A percentile compares a stretch with the other conserved stretches of the same genome.
phyloP scores from a whole-genome alignment of 192 early-diverging fungal genomes.

The Rhizophagus clarus region DNA sequence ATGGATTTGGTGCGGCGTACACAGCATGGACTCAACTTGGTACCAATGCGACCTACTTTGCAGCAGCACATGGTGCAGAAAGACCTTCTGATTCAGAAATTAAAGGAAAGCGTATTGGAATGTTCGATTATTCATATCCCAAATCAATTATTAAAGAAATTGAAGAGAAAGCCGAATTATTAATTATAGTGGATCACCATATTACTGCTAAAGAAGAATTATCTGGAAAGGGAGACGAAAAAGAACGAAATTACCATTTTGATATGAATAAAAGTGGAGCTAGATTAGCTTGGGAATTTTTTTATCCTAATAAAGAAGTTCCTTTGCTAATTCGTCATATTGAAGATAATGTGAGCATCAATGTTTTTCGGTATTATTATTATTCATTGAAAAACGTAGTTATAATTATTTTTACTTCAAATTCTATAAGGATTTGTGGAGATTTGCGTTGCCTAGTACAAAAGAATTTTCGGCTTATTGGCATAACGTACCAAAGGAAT shows the following conservation, averaged over 20 bases:
- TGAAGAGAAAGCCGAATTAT: constrained; percentile 1
- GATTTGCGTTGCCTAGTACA: constrained; percentile 7
- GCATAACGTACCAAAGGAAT: neutral
- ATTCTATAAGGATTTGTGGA: neutral
- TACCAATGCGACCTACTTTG: neutral
- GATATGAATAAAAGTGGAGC: constrained; percentile 24
- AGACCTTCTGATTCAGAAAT: neutral
- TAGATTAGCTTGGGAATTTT: constrained; percentile 25
- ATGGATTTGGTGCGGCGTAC: constrained; percentile 11
- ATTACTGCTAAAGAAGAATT: neutral
- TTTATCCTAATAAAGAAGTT: constrained; percentile 14
- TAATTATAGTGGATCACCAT: constrained; percentile 10
- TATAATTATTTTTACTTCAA: no score
- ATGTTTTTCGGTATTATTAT: neutral
- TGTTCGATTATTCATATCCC: constrained; percentile 2
- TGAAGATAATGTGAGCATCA: neutral
- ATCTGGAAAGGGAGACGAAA: neutral
- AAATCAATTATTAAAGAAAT: neutral
- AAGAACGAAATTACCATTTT: constrained; percentile 10
- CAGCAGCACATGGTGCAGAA: neutral
- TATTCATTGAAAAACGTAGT: no score
- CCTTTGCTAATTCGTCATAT: constrained; percentile 12
- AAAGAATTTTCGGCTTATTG: constrained; percentile 10
- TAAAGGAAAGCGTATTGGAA: neutral
- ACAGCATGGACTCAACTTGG: constrained; percentile 9